Conservation (phyloP, 225 moss, liverwort and hornwort genomes). For the Rhytidiadelphus loreus region DNA sequence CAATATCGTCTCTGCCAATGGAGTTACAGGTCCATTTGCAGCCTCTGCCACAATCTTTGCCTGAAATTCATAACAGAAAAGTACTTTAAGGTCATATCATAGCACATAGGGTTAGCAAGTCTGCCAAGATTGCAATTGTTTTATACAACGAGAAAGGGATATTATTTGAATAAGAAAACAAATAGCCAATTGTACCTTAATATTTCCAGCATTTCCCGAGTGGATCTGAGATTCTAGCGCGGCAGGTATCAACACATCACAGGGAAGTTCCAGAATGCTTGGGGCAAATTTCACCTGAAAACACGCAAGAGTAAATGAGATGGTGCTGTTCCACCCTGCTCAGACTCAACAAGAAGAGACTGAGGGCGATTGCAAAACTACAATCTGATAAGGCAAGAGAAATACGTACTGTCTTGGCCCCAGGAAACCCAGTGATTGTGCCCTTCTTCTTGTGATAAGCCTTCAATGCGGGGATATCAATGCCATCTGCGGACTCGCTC, state of each 20-base stretch:
- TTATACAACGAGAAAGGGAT: not conserved
- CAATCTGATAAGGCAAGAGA: not conserved
- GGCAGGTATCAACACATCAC: conserved; percentile 82
- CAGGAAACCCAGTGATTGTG: conserved; percentile 74
- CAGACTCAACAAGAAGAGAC: not conserved
- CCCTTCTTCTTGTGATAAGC: conserved; percentile 64
- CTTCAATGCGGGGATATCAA: conserved; percentile 57
- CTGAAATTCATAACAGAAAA: conserved; percentile 16
- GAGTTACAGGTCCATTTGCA: conserved; percentile 86
- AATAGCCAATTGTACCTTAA: conserved; percentile 35
- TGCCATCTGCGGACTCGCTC: conserved; percentile 45
- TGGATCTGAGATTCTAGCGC: conserved; percentile 74
- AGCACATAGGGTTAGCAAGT: not conserved
- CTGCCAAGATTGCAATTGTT: not conserved
- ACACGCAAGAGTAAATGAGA: not conserved
- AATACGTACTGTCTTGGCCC: conserved; percentile 57
- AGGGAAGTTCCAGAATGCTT: conserved; percentile 65
- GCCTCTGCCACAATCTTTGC: conserved; percentile 86
- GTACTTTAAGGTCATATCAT: not conserved
- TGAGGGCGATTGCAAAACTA: not conserved
- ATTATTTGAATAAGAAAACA: not conserved
- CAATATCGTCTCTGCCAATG: conserved; percentile 63
- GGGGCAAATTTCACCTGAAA: conserved; percentile 50
- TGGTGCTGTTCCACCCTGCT: not conserved
- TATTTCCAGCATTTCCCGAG: conserved; percentile 65